Percentiles rank a stretch among this genome's conserved stretches.
Evolutionary conservation across 78 protist genomes (phyloP).

Genomic region (Cavenderia fasciculata): DNA sequence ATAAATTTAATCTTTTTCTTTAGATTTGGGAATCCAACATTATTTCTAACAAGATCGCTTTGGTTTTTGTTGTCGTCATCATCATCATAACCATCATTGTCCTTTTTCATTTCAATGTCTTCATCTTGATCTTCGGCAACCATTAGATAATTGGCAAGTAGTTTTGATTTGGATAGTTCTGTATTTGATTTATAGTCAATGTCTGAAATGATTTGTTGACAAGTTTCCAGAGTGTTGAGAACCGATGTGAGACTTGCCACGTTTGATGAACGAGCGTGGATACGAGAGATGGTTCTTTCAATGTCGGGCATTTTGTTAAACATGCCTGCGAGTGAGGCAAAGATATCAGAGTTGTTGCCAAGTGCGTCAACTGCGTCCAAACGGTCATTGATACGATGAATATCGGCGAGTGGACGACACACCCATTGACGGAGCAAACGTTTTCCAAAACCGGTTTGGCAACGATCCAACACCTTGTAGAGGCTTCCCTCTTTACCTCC

Average conservation of each 20-base stretch:
- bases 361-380: constrained; percentile 60
- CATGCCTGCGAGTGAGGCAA: background rate
- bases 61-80: background rate
- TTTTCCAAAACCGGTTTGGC: constrained; percentile 72
- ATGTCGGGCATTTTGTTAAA: constrained; percentile 62
- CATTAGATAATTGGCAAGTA: background rate
- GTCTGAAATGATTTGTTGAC: background rate
- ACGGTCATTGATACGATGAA: constrained; percentile 43
- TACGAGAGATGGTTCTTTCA: constrained; percentile 72
- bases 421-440: constrained; percentile 71
- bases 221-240: constrained; percentile 38
- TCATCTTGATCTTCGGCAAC: background rate
- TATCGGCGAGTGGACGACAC: constrained; percentile 53
- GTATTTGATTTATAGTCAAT: background rate
- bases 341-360: background rate
- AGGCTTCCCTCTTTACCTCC: constrained; percentile 77
- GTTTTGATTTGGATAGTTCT: background rate
- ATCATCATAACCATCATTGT: background rate
- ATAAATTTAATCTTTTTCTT: background rate
- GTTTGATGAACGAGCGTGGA: constrained; percentile 27
- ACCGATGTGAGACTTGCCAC: constrained; percentile 43
- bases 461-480: constrained; percentile 67
- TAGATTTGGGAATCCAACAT: constrained; percentile 44
- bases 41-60: no score
- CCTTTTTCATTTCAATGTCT: background rate